A percentile compares a stretch with the other conserved stretches of the same genome.
Conservation (phyloP, 2,329 filamentous ascomycete species). For the Emericellopsis cladophorae region DNA sequence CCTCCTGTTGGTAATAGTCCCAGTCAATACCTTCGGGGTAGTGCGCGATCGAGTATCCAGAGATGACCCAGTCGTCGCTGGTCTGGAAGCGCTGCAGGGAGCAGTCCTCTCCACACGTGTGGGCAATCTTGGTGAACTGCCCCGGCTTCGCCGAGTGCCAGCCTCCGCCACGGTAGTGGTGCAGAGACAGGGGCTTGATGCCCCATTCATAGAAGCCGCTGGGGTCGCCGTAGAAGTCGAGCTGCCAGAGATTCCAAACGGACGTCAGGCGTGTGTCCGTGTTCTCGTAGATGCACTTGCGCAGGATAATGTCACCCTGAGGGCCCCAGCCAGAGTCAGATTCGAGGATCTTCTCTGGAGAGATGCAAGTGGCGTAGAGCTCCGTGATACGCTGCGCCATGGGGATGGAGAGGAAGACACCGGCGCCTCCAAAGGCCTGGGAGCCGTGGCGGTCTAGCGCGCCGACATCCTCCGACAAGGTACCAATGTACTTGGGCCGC, state of each 20-base stretch:
- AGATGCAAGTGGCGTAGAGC: conserved; percentile 31
- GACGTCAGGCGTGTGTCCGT: conserved; percentile 44
- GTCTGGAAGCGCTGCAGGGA: conserved; percentile 45
- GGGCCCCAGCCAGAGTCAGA: conserved; percentile 46
- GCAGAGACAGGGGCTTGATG: conserved; percentile 45
- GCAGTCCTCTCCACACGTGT: conserved; percentile 49
- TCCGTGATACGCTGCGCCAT: conserved; percentile 30
- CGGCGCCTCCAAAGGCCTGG: conserved; percentile 51
- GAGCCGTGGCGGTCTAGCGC: conserved; percentile 48
- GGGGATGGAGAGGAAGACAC: conserved; percentile 46
- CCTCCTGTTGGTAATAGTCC: conserved; percentile 35
- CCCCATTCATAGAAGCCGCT: conserved; percentile 53
- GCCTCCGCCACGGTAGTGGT: conserved; percentile 50
- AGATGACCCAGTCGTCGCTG: conserved; percentile 38
- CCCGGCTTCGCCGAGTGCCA: conserved; percentile 43
- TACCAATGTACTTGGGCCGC: conserved; percentile 44
- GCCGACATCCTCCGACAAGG: conserved; percentile 47
- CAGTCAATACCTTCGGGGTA: conserved; percentile 40
- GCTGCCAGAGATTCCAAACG: conserved; percentile 45
- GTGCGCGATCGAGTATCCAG: conserved; percentile 46
- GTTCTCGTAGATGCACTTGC: conserved; percentile 52
- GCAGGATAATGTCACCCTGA: conserved; percentile 47
- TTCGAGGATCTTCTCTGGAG: conserved; percentile 36
- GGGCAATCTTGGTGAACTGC: conserved; percentile 42
- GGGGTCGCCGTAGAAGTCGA: conserved; percentile 47